Percentiles rank a stretch among this genome's conserved stretches.
phyloP scores from a whole-genome alignment of 2,329 filamentous ascomycete species.

The Penicillium sp. region DNA sequence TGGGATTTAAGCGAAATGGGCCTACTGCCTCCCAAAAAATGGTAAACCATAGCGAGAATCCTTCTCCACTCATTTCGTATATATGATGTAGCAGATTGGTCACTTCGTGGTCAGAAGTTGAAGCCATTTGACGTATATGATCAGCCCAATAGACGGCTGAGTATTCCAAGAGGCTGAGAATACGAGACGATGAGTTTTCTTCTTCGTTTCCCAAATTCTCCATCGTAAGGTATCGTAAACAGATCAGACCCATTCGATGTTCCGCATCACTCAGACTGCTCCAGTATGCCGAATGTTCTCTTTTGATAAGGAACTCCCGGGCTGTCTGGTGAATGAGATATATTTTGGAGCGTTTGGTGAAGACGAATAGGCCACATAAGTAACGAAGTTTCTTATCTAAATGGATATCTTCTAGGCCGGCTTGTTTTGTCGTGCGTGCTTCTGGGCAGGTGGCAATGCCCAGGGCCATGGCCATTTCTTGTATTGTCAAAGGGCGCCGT shows the following conservation, averaged over 20 bases:
- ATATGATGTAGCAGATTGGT: neutral
- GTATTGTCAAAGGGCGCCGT: slow-evolving; percentile 12
- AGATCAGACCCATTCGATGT: slow-evolving; percentile 6
- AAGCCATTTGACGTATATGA: neutral
- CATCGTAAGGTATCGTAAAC: slow-evolving; percentile 11
- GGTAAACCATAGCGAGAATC: neutral
- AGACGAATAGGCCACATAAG: slow-evolving; percentile 18
- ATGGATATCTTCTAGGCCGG: neutral
- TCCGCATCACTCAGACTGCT: slow-evolving; percentile 1
- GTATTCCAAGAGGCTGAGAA: neutral
- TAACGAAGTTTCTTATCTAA: slow-evolving; percentile 3
- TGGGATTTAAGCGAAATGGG: fast-evolving
- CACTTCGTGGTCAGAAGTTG: neutral
- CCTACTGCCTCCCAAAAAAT: neutral
- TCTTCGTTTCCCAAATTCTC: neutral
- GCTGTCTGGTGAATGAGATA: slow-evolving; percentile 21
- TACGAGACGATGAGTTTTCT: neutral
- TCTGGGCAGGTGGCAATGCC: slow-evolving; percentile 5
- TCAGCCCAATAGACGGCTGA: neutral
- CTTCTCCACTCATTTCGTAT: neutral
- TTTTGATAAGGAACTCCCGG: slow-evolving; percentile 10
- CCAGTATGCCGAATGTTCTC: neutral
- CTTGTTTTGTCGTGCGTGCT: neutral
- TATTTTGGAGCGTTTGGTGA: slow-evolving; percentile 13
- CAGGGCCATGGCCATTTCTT: slow-evolving; percentile 15